Base-by-base conservation (phyloP, 2,329 filamentous ascomycete species). In the Pezicula radicicola region DNA sequence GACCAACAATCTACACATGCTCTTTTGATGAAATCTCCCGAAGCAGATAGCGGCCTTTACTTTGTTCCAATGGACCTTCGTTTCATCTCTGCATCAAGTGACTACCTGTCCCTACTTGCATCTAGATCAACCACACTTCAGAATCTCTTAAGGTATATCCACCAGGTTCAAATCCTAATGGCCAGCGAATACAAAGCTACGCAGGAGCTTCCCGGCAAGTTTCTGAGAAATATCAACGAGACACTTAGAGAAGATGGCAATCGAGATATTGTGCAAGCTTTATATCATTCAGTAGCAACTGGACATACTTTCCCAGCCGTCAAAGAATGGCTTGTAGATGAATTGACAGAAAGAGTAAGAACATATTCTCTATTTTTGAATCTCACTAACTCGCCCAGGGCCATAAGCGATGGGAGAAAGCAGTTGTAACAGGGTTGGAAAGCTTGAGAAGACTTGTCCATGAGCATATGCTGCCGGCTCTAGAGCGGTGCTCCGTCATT, bases 401-500 rank as follows among this genome's bases (percentile, higher is more conserved):
- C 0, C 89, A 96, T 62, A 97, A 96, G 70, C 80, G 94, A 46
- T 99, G 94, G 94, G 92, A 97, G 57, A 95, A 93, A 64, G 87
- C 89, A 6, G 88, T 95, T 2, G 79, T 82, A 2, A 83, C 84
- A 4, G 90, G 91, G 1, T 85, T 97, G 18, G 85, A 89, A 54
- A 87, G 84, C 49, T 78, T 97, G 9, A 83, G 91, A 46, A 81
- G 83, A 48, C 77, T 97, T 12, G 77, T 91, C 0, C 92, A 96
- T 64, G 87, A 96, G 65, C 92, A 95, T 66, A 84, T 97, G 48
- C 77, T 97, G 2, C 94, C 94, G 0, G 91, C 90, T 0, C 75
- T 97, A 2, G 91, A 97, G 61, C 84, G 93, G 48, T 88, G 88
- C 59, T 81, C 82, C 44, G 84, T 97, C 21, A 85, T 96, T 30